A percentile compares a stretch with the other conserved stretches of the same genome.
phyloP scores from a whole-genome alignment of 2,329 filamentous ascomycete genomes.

The Kalaharituber pfeilii region DNA sequence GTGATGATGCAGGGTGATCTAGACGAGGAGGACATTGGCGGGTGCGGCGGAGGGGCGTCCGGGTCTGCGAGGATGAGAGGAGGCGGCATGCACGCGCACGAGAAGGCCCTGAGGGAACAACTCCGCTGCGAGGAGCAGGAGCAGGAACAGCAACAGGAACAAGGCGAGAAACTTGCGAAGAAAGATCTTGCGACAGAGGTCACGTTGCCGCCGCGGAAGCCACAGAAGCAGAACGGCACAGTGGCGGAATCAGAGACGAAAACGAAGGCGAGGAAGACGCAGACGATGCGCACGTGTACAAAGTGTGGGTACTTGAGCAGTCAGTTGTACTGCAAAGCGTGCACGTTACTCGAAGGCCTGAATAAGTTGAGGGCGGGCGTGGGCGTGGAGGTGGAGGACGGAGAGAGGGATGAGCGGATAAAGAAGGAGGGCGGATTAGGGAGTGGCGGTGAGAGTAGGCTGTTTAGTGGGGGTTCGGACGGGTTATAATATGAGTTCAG shows the following conservation, averaged over 20 bases:
- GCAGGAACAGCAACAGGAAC: not conserved
- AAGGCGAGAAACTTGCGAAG: not conserved
- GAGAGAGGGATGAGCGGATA: constrained; percentile 1
- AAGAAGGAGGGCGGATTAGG: constrained; percentile 1
- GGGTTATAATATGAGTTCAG: too few species aligned
- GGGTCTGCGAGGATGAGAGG: not conserved
- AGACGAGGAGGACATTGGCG: too few species aligned
- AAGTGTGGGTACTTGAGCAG: constrained; percentile 92
- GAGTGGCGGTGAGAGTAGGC: not conserved
- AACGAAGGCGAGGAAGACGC: constrained; percentile 32
- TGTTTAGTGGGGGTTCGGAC: too few species aligned
- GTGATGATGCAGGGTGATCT: too few species aligned
- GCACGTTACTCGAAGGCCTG: constrained; percentile 68
- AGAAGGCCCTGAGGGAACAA: not conserved
- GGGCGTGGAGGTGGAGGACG: constrained; percentile 25
- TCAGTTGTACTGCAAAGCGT: constrained; percentile 85
- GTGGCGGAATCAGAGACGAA: constrained; percentile 16
- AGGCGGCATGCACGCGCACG: constrained; percentile 23
- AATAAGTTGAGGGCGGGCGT: constrained; percentile 47
- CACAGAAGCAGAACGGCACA: not conserved
- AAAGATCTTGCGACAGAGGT: too few species aligned
- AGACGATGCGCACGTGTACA: constrained; percentile 66
- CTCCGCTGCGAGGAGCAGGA: too few species aligned
- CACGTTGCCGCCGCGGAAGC: not conserved
- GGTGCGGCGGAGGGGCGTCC: too few species aligned